Conservation (phyloP, 2,329 filamentous ascomycete species). For the Aspergillus sp. region DNA sequence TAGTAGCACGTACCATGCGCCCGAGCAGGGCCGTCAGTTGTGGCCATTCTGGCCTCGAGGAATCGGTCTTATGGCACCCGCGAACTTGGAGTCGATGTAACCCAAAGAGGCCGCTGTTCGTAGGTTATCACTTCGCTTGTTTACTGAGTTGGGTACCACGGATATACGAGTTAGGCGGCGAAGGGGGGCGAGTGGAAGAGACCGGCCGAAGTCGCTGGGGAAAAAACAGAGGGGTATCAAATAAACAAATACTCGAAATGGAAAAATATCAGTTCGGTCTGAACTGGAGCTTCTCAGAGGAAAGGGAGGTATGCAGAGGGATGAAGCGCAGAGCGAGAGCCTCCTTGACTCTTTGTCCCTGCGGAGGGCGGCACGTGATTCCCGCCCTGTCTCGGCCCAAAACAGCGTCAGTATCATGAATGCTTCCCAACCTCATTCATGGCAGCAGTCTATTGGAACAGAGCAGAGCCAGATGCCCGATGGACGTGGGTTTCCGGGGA, state of each 20-base stretch:
- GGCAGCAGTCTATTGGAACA: background rate
- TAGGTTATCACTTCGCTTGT: background rate
- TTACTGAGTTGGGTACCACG: background rate
- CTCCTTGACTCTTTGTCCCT: background rate
- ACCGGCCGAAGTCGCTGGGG: background rate
- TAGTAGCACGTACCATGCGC: slow-evolving; percentile 43
- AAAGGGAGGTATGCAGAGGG: background rate
- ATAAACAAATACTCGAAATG: background rate
- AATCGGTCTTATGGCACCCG: background rate
- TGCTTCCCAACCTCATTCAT: slow-evolving; percentile 1
- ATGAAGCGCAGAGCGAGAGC: background rate
- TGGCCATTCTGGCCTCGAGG: slow-evolving; percentile 27
- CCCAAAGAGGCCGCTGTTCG: background rate
- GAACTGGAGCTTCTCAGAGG: background rate
- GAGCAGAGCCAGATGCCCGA: background rate
- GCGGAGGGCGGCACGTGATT: slow-evolving; percentile 10
- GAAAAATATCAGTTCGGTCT: background rate
- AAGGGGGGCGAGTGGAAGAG: background rate
- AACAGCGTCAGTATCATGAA: background rate
- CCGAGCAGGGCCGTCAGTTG: slow-evolving; percentile 38
- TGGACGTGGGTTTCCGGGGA: background rate
- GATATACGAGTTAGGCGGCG: background rate
- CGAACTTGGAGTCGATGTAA: background rate
- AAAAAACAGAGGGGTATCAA: background rate
- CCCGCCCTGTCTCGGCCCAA: slow-evolving; percentile 7